A percentile compares a stretch with the other conserved stretches of the same genome.
Evolutionary conservation across 2,329 filamentous ascomycete species (phyloP).

Genomic region (Clarireedia hainanense): DNA sequence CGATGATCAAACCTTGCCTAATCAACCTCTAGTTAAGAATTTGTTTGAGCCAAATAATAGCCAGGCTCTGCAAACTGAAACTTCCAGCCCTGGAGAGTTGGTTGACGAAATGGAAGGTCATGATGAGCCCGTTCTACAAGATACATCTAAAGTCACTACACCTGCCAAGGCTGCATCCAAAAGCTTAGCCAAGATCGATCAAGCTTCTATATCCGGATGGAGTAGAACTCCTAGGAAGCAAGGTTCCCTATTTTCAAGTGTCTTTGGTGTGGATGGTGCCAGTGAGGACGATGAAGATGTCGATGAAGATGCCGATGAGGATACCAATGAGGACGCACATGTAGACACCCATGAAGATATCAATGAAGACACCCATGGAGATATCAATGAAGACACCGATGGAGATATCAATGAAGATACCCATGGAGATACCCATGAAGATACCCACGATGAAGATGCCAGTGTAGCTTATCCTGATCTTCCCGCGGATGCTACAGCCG

Average conservation of each 20-base stretch:
- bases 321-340: neutral
- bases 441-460: neutral
- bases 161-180: neutral
- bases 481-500: neutral
- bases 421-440: neutral
- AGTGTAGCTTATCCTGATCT: too few species aligned
- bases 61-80: neutral
- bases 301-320: neutral
- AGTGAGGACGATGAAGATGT: constrained; percentile 4
- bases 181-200: neutral
- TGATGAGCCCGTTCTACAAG: neutral
- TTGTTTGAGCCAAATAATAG: too few species aligned
- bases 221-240: neutral
- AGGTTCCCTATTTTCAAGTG: neutral
- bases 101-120: neutral
- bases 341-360: neutral
- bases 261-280: constrained; percentile 5
- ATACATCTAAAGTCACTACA: neutral
- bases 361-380: neutral
- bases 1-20: too few species aligned
- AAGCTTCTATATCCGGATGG: constrained; percentile 4
- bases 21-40: too few species aligned
- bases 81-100: neutral
- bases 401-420: neutral
- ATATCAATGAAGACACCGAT: too few species aligned